These are phyloP conservation scores for Candolleomyces efflorescens DNA, from an alignment of 768 basidiomycete genomes.

Conservation along the genomic window DNA sequence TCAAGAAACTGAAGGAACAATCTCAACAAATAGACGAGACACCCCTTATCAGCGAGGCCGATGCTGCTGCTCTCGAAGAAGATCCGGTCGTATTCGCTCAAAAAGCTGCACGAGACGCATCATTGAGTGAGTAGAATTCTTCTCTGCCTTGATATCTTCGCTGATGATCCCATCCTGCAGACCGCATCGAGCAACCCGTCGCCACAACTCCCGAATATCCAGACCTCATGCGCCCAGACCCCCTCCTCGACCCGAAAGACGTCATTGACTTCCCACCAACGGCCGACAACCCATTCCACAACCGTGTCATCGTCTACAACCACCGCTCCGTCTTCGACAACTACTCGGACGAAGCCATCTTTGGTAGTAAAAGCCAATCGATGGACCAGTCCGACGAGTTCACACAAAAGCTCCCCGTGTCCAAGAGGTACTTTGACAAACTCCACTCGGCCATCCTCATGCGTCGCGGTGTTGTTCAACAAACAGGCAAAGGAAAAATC, in stretches of 20 bases:
- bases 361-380: constrained; percentile 15
- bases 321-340: constrained; percentile 63
- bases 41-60: constrained; percentile 1
- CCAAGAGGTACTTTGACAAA: constrained; percentile 17
- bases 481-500: constrained; percentile 94
- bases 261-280: constrained; percentile 50
- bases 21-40: constrained; percentile 1
- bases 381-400: constrained; percentile 9
- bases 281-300: constrained; percentile 48
- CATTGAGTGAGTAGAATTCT: not conserved
- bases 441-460: constrained; percentile 42
- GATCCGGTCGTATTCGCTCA: not conserved
- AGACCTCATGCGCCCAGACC: constrained; percentile 59
- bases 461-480: constrained; percentile 67
- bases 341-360: constrained; percentile 22
- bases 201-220: constrained; percentile 32
- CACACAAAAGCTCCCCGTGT: constrained; percentile 16
- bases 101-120: constrained; percentile 1
- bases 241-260: constrained; percentile 59
- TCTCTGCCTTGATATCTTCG: no score
- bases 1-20: not conserved
- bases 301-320: constrained; percentile 65
- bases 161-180: not conserved
- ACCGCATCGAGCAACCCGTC: constrained; percentile 6
- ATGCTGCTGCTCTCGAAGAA: not conserved